Base-by-base conservation (phyloP, 192 early-diverging fungal genomes). In the Coemansia sp. region DNA sequence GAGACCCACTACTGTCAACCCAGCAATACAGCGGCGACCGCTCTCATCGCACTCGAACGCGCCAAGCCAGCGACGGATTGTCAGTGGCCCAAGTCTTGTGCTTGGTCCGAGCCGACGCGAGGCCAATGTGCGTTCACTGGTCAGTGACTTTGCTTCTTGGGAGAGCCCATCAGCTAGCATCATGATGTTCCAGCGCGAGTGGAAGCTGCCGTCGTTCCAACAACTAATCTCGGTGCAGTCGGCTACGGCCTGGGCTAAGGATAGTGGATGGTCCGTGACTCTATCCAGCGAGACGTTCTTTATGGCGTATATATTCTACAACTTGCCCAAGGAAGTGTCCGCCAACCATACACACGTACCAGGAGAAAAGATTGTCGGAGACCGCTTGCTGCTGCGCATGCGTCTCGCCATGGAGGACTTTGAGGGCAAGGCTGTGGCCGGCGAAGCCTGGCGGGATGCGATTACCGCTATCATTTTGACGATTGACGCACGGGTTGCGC, bases 151-250 rank as follows among this genome's bases (percentile, higher is more conserved):
- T 83, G 80, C 80, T 1, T 36, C 63, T 9, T 83, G 80, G 80
- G 80, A 83, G 72, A 83, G 75, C 69, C 75, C 80, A 29, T 38
- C 80, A 3, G 73, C 80, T 5, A 83, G 80, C 55, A 72, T 83
- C 9, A 83, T 83, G 80, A 83, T 83, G 80, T 83, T 83, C 67
- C 80, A 83, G 69, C 75, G 80, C 62, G 80, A 83, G 65, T 83
- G 80, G 80, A 83, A 77, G 69, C 80, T 83, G 69, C 80, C 80
- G 46, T 83, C 80, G 45, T 83, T 83, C 66, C 80, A 83, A 53
- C 80, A 83, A 67, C 61, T 83, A 7, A 67, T 83, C 21, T 75
- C 69, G 12, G 68, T 77, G 44, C 80, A 76, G 63, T 62, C 72
- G 2, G 68, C 80, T 1, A 72, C 75, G 17, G 65, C 75, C 27